Conservation (phyloP, 192 early-diverging fungal species). For the Geranomyces michiganensis region DNA sequence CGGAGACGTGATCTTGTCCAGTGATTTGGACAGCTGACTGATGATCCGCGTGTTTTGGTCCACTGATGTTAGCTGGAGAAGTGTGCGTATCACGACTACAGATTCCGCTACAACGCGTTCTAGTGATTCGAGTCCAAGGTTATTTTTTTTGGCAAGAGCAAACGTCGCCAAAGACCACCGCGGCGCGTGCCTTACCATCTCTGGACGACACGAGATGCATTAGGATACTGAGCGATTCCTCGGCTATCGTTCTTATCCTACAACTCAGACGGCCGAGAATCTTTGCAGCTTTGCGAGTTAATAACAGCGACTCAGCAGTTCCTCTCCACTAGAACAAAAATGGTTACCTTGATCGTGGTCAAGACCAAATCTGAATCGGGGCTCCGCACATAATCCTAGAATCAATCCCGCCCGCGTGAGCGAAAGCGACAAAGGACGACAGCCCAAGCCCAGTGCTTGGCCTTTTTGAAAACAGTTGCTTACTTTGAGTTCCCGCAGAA, state of each 20-base stretch:
- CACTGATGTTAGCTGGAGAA: slow-evolving; percentile 58
- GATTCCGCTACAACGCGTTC: slow-evolving; percentile 75
- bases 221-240: slow-evolving; percentile 54
- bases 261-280: slow-evolving; percentile 38
- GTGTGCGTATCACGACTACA: slow-evolving; percentile 71
- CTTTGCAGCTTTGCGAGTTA: too few species aligned
- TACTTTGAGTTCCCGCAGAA: slow-evolving; percentile 79
- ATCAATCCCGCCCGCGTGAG: background rate
- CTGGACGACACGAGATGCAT: slow-evolving; percentile 34
- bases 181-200: slow-evolving; percentile 22
- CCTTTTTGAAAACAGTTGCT: background rate
- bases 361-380: slow-evolving; percentile 69
- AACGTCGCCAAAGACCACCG: background rate
- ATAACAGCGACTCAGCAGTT: too few species aligned
- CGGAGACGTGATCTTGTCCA: slow-evolving; percentile 59
- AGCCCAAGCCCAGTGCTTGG: background rate
- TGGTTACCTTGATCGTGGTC: slow-evolving; percentile 58
- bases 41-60: slow-evolving; percentile 27
- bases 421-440: background rate
- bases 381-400: slow-evolving; percentile 71
- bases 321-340: slow-evolving; percentile 42
- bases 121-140: slow-evolving; percentile 31
- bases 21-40: slow-evolving; percentile 17
- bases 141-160: background rate
- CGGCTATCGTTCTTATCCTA: slow-evolving; percentile 41